Evolutionary conservation across 192 early-diverging fungal species (phyloP).

Genomic region (Coemansia sp.): DNA sequence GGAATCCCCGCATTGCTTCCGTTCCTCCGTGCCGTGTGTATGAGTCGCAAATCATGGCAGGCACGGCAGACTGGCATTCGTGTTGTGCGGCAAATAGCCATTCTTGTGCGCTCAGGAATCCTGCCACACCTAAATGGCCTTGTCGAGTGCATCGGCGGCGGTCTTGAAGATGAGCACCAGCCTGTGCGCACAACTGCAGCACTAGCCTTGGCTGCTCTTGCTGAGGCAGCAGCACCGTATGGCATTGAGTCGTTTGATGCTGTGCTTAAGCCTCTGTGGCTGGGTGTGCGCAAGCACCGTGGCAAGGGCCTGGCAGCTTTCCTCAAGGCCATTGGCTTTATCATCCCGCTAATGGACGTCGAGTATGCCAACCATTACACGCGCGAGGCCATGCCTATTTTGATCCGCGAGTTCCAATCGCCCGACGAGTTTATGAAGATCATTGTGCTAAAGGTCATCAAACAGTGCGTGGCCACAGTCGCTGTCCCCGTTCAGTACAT

Average conservation of each 20-base stretch:
- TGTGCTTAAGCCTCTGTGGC: slow-evolving; percentile 87
- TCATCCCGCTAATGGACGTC: slow-evolving; percentile 96
- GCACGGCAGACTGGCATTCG: slow-evolving; percentile 98
- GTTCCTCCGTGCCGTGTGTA: slow-evolving; percentile 94
- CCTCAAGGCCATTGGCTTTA: slow-evolving; percentile 97
- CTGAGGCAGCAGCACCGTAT: slow-evolving; percentile 96
- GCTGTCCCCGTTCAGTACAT: slow-evolving; percentile 86
- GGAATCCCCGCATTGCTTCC: slow-evolving; percentile 92
- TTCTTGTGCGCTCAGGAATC: slow-evolving; percentile 89
- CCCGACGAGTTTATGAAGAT: slow-evolving; percentile 99
- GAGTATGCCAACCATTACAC: slow-evolving; percentile 95
- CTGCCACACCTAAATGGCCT: slow-evolving; percentile 90
- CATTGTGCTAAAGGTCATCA: slow-evolving; percentile 96
- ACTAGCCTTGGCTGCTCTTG: slow-evolving; percentile 89
- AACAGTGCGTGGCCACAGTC: slow-evolving; percentile 92
- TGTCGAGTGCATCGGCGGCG: slow-evolving; percentile 87
- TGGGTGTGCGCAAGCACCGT: slow-evolving; percentile 90
- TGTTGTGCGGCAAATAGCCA: slow-evolving; percentile 96
- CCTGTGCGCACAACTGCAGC: slow-evolving; percentile 95
- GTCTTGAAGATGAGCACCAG: slow-evolving; percentile 95
- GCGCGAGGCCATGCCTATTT: slow-evolving; percentile 85
- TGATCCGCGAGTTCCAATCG: slow-evolving; percentile 95
- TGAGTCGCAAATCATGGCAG: slow-evolving; percentile 95
- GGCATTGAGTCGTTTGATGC: slow-evolving; percentile 97
- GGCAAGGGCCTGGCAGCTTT: slow-evolving; percentile 96